Evolutionary conservation across 768 basidiomycete species (phyloP), one percentile per base, ranked within the genome.

Genomic region (Tulasnella sp.): DNA sequence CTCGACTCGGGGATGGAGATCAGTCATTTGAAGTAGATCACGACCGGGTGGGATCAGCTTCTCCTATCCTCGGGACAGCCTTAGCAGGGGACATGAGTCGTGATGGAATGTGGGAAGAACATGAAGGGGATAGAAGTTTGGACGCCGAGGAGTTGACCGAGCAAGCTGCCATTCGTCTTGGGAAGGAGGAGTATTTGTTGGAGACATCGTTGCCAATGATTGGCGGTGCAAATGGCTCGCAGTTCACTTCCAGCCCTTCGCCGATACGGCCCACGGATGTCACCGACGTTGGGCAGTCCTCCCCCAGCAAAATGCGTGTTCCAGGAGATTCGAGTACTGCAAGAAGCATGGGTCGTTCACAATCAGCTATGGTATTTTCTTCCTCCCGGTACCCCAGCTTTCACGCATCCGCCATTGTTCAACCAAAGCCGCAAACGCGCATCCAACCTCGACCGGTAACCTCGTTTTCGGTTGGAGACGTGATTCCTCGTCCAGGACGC

Each of bases 151-250:
- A 74, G 42, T 17, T 74, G 64, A 38, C 73, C 9, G 31, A 40
- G 73, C 29, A 45, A 40, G 73, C 54, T 52, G 36, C 39, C 0
- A 40, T 42, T 4, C 42, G 52, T 14, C 73, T 74, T 17, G 73
- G 73, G 31, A 36, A 67, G 25, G 75, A 76, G 29, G 75, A 76
- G 31, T 67, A 76, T 34, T 37, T 76, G n/a, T 29, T 69, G 37
- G 72, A 72, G 14, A 45, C 72, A n/a, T 42, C 72, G 37, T 72
- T 72, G 22, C 54, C 38, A 3, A n/a, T 45, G 19, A n/a, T 58
- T 31, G 54, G 54, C n/a, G 54, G 29, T 29, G 25, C 54, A 7
- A 29, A 25, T 1, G 25, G 54, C 3, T 58, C 54, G 14, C 54
- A n/a, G 25, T 25, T 58, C 29, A 58, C 54, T 31, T 25, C 54